phyloP scores from a whole-genome alignment of 1,139 yeast species.

The Saccharomyces hybrid region DNA sequence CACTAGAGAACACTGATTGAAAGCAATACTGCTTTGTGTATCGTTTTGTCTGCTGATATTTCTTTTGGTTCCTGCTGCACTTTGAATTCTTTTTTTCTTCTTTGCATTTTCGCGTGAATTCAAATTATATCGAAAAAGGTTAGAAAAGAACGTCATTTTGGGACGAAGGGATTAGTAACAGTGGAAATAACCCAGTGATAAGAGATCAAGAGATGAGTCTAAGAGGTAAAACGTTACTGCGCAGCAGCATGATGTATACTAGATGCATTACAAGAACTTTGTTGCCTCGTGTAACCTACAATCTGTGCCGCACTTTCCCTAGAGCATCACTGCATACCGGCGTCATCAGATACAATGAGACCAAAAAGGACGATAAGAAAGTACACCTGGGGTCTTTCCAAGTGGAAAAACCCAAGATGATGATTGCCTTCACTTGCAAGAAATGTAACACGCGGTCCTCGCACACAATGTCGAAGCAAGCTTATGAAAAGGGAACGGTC shows the following conservation, averaged over 20 bases:
- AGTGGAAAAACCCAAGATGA: conserved; percentile 63
- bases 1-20: not conserved
- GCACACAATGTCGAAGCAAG: conserved; percentile 85
- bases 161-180: not conserved
- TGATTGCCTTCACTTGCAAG: conserved; percentile 91
- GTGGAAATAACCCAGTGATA: not conserved
- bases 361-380: not conserved
- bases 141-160: not conserved
- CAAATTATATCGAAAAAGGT: not conserved
- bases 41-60: not conserved
- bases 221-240: not conserved
- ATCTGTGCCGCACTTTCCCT: not conserved
- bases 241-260: not conserved
- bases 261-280: not conserved
- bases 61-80: not conserved
- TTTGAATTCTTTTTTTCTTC: not conserved
- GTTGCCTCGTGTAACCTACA: not conserved
- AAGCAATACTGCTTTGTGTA: not conserved
- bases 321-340: not conserved
- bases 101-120: not conserved
- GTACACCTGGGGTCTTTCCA: conserved; percentile 30
- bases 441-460: conserved; percentile 77
- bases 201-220: not conserved
- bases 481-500: conserved; percentile 82
- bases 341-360: not conserved